Evolutionary conservation across 805 yeast species (phyloP).

Genomic region (Barnettozyma californica): DNA sequence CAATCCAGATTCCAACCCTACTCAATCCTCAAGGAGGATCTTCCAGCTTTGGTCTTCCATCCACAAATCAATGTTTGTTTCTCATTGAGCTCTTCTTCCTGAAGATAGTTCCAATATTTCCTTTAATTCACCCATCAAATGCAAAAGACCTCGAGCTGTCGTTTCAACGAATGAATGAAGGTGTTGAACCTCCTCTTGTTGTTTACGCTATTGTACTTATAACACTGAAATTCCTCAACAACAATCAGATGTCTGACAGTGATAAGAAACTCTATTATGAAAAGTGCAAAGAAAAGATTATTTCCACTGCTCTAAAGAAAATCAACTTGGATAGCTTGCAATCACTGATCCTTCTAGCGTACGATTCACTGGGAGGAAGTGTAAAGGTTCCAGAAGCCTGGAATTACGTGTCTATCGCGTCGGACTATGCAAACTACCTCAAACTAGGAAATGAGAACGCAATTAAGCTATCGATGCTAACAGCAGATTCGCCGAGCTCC

Average conservation of each 20-base stretch:
- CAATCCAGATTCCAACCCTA: constrained; percentile 16
- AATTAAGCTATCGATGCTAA: constrained; percentile 7
- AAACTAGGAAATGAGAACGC: constrained; percentile 17
- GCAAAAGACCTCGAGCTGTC: constrained; percentile 9
- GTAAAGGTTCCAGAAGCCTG: constrained; percentile 24
- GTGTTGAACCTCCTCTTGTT: constrained; percentile 18
- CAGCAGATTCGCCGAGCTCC: background rate
- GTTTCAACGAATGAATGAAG: constrained; percentile 4
- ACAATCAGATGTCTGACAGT: constrained; percentile 14
- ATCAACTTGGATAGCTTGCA: background rate
- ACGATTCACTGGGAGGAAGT: constrained; percentile 19
- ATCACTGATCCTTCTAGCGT: constrained; percentile 1
- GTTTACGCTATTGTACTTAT: constrained; percentile 17
- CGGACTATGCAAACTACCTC: constrained; percentile 22
- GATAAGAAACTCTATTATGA: constrained; percentile 11
- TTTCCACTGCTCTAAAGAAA: background rate
- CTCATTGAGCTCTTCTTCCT: constrained; percentile 19
- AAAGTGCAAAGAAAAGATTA: constrained; percentile 15
- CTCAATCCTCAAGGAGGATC: constrained; percentile 12
- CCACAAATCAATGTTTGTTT: constrained; percentile 11
- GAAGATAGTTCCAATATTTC: constrained; percentile 18
- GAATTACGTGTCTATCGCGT: constrained; percentile 25
- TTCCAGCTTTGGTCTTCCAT: constrained; percentile 11
- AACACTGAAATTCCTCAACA: constrained; percentile 18
- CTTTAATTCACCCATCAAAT: constrained; percentile 18